phyloP scores from a whole-genome alignment of 2,329 filamentous ascomycete species.

The Diatrype stigma region DNA sequence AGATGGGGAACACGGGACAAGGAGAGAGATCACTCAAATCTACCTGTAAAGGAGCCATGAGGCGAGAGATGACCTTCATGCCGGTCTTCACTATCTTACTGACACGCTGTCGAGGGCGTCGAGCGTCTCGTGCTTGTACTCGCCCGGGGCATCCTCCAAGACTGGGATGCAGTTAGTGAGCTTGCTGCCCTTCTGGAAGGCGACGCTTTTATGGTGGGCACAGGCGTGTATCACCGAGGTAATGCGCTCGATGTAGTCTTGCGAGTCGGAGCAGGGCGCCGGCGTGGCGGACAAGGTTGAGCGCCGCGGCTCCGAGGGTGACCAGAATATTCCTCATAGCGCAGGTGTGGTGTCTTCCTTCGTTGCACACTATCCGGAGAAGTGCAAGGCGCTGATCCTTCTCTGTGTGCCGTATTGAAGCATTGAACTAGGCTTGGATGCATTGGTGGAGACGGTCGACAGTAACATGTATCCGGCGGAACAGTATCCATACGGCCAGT shows the following conservation, averaged over 20 bases:
- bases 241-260: constrained; percentile 25
- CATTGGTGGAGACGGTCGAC: constrained; percentile 32
- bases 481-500: constrained; percentile 31
- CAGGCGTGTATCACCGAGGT: constrained; percentile 24
- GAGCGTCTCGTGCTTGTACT: constrained; percentile 22
- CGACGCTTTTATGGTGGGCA: constrained; percentile 19
- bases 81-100: constrained; percentile 22
- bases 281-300: neutral
- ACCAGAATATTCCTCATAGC: neutral
- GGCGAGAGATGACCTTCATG: constrained; percentile 29
- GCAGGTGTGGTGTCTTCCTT: constrained; percentile 22
- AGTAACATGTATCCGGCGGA: constrained; percentile 41
- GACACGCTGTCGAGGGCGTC: constrained; percentile 26
- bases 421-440: constrained; percentile 36
- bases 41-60: constrained; percentile 26
- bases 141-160: constrained; percentile 22
- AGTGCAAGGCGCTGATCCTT: constrained; percentile 18
- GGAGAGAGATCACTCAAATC: neutral
- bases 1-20: neutral
- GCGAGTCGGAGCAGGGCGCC: too few relatives aligned
- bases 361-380: constrained; percentile 24
- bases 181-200: constrained; percentile 26
- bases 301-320: neutral
- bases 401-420: constrained; percentile 37
- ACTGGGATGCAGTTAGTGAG: constrained; percentile 10